Evolutionary conservation across 2,329 filamentous ascomycete species (phyloP).

Genomic region (Aspergillus brasiliensis): DNA sequence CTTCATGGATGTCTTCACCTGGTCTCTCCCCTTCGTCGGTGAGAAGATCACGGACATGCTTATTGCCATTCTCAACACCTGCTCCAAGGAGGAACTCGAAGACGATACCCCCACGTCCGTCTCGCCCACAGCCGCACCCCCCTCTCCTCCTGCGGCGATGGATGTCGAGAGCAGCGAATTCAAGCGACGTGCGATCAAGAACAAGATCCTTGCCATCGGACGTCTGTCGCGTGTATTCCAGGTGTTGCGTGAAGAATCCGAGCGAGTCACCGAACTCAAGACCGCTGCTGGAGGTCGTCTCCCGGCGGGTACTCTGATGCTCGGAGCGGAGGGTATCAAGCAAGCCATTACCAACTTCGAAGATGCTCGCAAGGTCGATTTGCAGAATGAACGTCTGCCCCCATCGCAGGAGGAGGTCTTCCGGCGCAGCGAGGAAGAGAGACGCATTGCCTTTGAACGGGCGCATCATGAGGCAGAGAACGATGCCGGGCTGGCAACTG

Average conservation of each 20-base stretch:
- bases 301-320: slow-evolving; percentile 94
- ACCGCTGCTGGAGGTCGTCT: slow-evolving; percentile 90
- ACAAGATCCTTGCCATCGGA: slow-evolving; percentile 98
- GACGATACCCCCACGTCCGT: slow-evolving; percentile 79
- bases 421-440: slow-evolving; percentile 77
- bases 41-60: slow-evolving; percentile 99
- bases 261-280: slow-evolving; percentile 96
- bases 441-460: slow-evolving; percentile 79
- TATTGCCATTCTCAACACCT: slow-evolving; percentile 96
- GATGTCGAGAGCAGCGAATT: slow-evolving; percentile 89
- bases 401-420: slow-evolving; percentile 90
- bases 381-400: slow-evolving; percentile 93
- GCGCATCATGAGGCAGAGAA: slow-evolving; percentile 89
- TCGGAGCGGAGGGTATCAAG: slow-evolving; percentile 97
- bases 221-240: slow-evolving; percentile 97
- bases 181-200: slow-evolving; percentile 97
- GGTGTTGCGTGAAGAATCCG: slow-evolving; percentile 93
- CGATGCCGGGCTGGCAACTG: slow-evolving; percentile 79
- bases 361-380: slow-evolving; percentile 92
- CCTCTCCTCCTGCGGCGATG: slow-evolving; percentile 70
- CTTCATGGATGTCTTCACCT: slow-evolving; percentile 99
- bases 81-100: slow-evolving; percentile 97
- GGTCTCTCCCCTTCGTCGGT: slow-evolving; percentile 96
- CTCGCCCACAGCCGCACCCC: slow-evolving; percentile 67
- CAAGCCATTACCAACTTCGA: slow-evolving; percentile 97